A percentile compares a stretch with the other conserved stretches of the same genome.
Evolutionary conservation across 768 basidiomycete species (phyloP).

Genomic region (Xerocomus brunneocitrinus): DNA sequence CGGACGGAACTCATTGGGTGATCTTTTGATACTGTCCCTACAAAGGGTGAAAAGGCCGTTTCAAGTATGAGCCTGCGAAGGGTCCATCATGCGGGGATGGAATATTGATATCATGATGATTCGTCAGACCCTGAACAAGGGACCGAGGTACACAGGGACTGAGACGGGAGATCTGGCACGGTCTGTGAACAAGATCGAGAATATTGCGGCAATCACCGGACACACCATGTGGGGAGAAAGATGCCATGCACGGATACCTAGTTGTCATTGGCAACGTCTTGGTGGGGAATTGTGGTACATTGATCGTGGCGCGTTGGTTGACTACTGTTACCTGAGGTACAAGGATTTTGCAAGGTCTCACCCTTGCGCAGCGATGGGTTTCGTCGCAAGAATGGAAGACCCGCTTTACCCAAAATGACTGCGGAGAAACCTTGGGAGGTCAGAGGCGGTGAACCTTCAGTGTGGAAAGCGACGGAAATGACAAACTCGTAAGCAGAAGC

Average conservation of each 20-base stretch:
- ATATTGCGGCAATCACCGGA: slow-evolving; percentile 13
- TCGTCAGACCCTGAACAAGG: not conserved
- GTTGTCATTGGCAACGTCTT: slow-evolving; percentile 14
- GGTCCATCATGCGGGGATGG: slow-evolving; percentile 1
- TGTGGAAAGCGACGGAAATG: not conserved
- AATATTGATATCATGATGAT: slow-evolving; percentile 5
- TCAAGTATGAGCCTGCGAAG: not conserved
- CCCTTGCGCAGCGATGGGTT: not conserved
- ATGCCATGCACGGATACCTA: not conserved
- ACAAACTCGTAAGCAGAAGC: no score
- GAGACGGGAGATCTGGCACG: slow-evolving; percentile 1
- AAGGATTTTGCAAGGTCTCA: not conserved
- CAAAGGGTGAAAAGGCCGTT: not conserved
- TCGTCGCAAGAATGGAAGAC: not conserved
- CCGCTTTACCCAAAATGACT: not conserved
- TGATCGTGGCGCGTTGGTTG: slow-evolving; percentile 1
- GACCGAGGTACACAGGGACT: not conserved
- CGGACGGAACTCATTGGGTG: not conserved
- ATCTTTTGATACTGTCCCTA: not conserved
- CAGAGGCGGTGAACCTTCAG: not conserved
- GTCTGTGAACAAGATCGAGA: slow-evolving; percentile 6
- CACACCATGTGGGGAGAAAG: not conserved
- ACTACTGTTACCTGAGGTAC: not conserved
- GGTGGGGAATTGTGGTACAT: not conserved
- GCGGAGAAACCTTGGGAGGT: not conserved